phyloP scores from a whole-genome alignment of 768 basidiomycete genomes.

The Clitopilus passeckerianus region DNA sequence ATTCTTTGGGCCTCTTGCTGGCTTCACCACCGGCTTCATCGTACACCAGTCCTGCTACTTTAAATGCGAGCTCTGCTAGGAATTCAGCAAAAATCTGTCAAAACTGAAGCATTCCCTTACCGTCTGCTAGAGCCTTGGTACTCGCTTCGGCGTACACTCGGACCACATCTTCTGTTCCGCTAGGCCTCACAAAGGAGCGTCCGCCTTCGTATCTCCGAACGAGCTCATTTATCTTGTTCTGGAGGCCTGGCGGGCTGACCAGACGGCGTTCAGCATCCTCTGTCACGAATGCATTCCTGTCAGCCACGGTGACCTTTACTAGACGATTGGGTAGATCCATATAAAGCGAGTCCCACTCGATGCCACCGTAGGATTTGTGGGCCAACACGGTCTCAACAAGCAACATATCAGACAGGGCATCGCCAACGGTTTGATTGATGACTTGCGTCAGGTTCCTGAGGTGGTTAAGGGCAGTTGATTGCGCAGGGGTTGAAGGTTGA shows the following conservation, averaged over 20 bases:
- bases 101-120: slow-evolving; percentile 38
- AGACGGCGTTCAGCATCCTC: slow-evolving; percentile 91
- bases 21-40: slow-evolving; percentile 81
- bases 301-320: slow-evolving; percentile 85
- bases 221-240: slow-evolving; percentile 77
- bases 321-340: slow-evolving; percentile 91
- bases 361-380: slow-evolving; percentile 77
- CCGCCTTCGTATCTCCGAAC: slow-evolving; percentile 77
- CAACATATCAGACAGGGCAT: slow-evolving; percentile 93
- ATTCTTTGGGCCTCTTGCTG: slow-evolving; percentile 72
- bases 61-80: slow-evolving; percentile 71
- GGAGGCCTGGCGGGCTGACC: slow-evolving; percentile 74
- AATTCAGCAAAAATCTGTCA: neutral
- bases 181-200: slow-evolving; percentile 91
- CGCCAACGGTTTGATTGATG: slow-evolving; percentile 98
- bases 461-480: slow-evolving; percentile 74
- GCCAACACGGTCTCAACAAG: slow-evolving; percentile 91
- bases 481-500: slow-evolving; percentile 77
- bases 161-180: slow-evolving; percentile 97
- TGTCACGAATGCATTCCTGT: slow-evolving; percentile 82
- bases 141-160: slow-evolving; percentile 94
- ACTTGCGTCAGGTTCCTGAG: slow-evolving; percentile 74
- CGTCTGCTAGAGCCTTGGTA: slow-evolving; percentile 70
- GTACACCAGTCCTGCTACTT: slow-evolving; percentile 81
- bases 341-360: slow-evolving; percentile 92